phyloP scores from a whole-genome alignment of 352 stramenopile species.

The Phytopythium chamaehyphon region DNA sequence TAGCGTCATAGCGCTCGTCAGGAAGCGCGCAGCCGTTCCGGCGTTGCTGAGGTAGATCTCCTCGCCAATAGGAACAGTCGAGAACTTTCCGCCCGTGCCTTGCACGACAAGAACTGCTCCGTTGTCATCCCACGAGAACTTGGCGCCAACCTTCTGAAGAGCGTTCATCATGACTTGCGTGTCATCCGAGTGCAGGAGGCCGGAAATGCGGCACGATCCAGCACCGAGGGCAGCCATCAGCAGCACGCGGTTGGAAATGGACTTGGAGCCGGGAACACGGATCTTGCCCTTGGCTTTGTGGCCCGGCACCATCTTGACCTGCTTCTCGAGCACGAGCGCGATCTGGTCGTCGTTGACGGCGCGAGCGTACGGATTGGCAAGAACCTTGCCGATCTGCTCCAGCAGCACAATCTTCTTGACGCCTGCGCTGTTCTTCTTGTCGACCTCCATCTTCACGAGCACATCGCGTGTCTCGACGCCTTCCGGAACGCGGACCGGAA shows the following conservation, averaged over 20 bases:
- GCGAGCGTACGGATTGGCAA: slow-evolving; percentile 63
- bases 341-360: slow-evolving; percentile 74
- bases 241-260: slow-evolving; percentile 97
- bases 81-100: slow-evolving; percentile 69
- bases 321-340: slow-evolving; percentile 70
- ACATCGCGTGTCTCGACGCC: slow-evolving; percentile 54
- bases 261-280: slow-evolving; percentile 95
- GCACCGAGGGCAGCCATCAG: slow-evolving; percentile 93
- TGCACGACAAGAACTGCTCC: slow-evolving; percentile 71
- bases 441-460: slow-evolving; percentile 81
- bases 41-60: slow-evolving; percentile 87
- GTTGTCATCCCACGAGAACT: slow-evolving; percentile 77
- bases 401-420: slow-evolving; percentile 84
- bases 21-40: slow-evolving; percentile 93
- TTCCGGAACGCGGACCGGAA: slow-evolving; percentile 64
- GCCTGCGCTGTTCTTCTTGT: slow-evolving; percentile 84
- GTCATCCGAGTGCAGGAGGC: slow-evolving; percentile 96
- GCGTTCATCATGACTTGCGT: slow-evolving; percentile 98
- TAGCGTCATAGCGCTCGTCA: slow-evolving; percentile 90
- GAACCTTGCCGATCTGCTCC: slow-evolving; percentile 62
- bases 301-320: slow-evolving; percentile 57
- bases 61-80: slow-evolving; percentile 33
- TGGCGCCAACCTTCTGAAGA: slow-evolving; percentile 88
- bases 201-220: slow-evolving; percentile 77
- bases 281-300: slow-evolving; percentile 46